phyloP scores from a whole-genome alignment of 371 early-diverging fungal species.

The Mortierella sp. region DNA sequence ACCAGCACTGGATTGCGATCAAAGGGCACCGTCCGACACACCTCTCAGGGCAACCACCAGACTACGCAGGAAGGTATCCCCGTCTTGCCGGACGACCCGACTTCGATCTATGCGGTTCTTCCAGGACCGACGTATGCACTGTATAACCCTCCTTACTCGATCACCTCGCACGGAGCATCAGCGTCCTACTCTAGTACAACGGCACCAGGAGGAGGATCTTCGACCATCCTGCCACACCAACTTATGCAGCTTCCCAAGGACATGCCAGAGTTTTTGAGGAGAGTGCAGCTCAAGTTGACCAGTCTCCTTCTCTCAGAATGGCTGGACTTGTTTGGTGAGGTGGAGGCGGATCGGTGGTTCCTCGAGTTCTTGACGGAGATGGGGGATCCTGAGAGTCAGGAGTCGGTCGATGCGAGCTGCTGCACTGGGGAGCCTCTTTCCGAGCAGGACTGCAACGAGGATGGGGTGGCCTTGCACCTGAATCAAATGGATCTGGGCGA shows the following conservation, averaged over 20 bases:
- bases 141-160: slow-evolving; percentile 50
- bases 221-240: slow-evolving; percentile 33
- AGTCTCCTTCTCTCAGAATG: slow-evolving; percentile 60
- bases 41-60: not conserved
- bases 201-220: slow-evolving; percentile 30
- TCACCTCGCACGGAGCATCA: slow-evolving; percentile 27
- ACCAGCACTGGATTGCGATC: slow-evolving; percentile 7
- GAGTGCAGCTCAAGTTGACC: slow-evolving; percentile 51
- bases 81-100: slow-evolving; percentile 30
- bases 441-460: slow-evolving; percentile 27
- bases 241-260: slow-evolving; percentile 29
- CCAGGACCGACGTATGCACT: slow-evolving; percentile 45
- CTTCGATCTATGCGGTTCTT: slow-evolving; percentile 34
- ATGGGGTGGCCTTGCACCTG: slow-evolving; percentile 21
- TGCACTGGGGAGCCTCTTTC: not conserved
- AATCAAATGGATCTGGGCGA: slow-evolving; percentile 42
- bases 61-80: slow-evolving; percentile 20
- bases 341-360: slow-evolving; percentile 61
- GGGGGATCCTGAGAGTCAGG: not conserved
- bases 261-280: slow-evolving; percentile 47
- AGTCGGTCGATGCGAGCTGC: not conserved
- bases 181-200: slow-evolving; percentile 30
- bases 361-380: slow-evolving; percentile 57
- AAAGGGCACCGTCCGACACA: slow-evolving; percentile 21
- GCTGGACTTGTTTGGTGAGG: slow-evolving; percentile 49